phyloP scores from a whole-genome alignment of 208 protist genomes.

The Crithidia bombi region DNA sequence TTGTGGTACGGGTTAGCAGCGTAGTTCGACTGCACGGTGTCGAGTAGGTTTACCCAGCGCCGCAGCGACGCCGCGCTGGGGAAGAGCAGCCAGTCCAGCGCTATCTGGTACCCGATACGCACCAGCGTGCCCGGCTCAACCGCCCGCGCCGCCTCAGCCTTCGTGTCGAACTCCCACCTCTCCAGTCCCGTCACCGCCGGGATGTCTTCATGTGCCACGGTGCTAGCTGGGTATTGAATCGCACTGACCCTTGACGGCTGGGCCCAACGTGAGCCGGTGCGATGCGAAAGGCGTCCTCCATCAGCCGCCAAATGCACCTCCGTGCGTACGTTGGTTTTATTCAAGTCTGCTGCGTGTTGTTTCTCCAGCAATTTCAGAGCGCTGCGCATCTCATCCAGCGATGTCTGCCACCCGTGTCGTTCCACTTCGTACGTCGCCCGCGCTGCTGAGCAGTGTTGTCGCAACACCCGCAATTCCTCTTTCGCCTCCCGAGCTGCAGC shows the following conservation, averaged over 20 bases:
- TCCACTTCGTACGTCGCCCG: slow-evolving; percentile 12
- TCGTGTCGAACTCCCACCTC: slow-evolving; percentile 32
- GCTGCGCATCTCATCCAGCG: slow-evolving; percentile 10
- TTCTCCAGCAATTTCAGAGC: not conserved
- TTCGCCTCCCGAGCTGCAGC: not conserved
- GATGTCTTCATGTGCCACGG: slow-evolving; percentile 1
- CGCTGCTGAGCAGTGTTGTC: not conserved
- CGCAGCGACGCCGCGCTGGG: slow-evolving; percentile 23
- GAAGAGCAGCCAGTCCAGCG: slow-evolving; percentile 59
- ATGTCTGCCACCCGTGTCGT: slow-evolving; percentile 13
- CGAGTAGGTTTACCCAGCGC: slow-evolving; percentile 47
- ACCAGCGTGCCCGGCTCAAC: slow-evolving; percentile 39
- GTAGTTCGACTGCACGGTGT: slow-evolving; percentile 76
- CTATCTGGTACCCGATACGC: slow-evolving; percentile 50
- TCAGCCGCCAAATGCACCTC: not conserved
- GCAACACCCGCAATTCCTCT: slow-evolving; percentile 17
- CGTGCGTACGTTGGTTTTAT: no score
- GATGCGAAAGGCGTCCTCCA: not conserved
- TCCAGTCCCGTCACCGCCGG: slow-evolving; percentile 21
- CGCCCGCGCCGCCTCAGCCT: slow-evolving; percentile 22
- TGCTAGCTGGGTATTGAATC: not conserved
- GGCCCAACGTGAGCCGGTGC: slow-evolving; percentile 18
- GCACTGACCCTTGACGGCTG: slow-evolving; percentile 18
- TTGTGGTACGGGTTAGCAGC: slow-evolving; percentile 81
- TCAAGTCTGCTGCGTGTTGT: not conserved